Base-by-base conservation (phyloP, 805 yeast species). In the Ogataea philodendri region DNA sequence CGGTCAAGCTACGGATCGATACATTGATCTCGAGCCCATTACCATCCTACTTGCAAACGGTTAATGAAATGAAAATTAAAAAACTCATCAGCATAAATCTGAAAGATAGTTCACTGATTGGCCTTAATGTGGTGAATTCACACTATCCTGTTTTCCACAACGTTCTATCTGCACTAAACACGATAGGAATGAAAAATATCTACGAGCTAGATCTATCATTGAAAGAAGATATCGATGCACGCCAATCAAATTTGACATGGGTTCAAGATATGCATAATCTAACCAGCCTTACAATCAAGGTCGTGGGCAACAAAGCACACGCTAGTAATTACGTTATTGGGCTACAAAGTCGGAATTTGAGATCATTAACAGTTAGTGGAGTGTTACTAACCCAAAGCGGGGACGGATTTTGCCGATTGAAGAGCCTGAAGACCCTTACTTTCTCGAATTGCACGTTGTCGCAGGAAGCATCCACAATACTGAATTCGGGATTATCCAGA, bases 21-120 rank as follows among this genome's bases (percentile, higher is more conserved):
- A 44, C 48, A 5, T 22, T 44, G 17, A 41, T 44, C 9, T 41
- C 48, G 8, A 37, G 43, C n/a, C 48, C 48, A 2, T 22, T 44
- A 31, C 45, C 48, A 14, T 22, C 42, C 9, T 45, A 39, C 15
- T 20, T 45, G 30, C 41, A 40, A 16, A 42, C 46, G 2, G 43
- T 45, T 10, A 45, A 42, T 24, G 37, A 37, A 13, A 30, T 45
- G 35, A 39, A 42, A 20, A 37, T 42, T 17, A 41, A 38, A 31
- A 45, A 45, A 25, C 37, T 30, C 15, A 42, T 45, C n/a, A 42
- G 45, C 26, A 30, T 45, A 24, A 42, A 42, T 27, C 18, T 45
- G 39, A 33, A 38, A 23, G 47, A 44, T 22, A 25, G 35, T 3
- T 25, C 46, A 3, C 22, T 42, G 16, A 21, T 39, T 15, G 42